Evolutionary conservation across 306 rosid genomes (phyloP).

Genomic region (Cicer judaicum): DNA sequence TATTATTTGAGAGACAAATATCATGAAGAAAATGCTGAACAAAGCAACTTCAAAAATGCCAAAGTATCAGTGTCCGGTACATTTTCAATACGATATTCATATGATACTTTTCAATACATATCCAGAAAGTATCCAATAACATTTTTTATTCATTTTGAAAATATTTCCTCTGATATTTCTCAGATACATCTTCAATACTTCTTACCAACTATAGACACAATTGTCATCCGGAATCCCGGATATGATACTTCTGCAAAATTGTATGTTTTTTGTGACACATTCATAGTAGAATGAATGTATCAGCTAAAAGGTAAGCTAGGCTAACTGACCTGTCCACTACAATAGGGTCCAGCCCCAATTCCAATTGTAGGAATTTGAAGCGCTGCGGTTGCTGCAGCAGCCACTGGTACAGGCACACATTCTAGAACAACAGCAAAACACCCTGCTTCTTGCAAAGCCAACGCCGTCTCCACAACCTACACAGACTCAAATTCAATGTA

Average conservation of each 20-base stretch:
- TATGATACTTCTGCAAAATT: neutral
- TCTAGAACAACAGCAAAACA: conserved; percentile 5
- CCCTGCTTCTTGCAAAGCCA: conserved; percentile 87
- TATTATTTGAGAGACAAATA: conserved; percentile 18
- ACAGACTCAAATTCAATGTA: conserved; percentile 22
- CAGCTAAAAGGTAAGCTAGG: neutral
- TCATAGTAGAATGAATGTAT: too few relatives aligned
- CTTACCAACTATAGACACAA: neutral
- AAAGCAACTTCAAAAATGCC: conserved; percentile 3
- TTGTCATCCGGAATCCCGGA: neutral
- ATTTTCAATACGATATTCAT: neutral
- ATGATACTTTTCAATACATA: neutral
- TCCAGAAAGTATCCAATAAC: neutral
- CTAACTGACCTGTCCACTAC: conserved; percentile 85
- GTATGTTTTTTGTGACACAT: too few relatives aligned
- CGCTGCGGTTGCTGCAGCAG: conserved; percentile 87
- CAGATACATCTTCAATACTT: neutral
- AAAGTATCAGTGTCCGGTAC: neutral
- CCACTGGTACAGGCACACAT: conserved; percentile 85
- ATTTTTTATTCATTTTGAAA: neutral
- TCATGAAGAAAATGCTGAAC: neutral
- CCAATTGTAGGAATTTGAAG: conserved; percentile 88
- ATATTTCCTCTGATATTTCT: neutral
- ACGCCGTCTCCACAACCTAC: conserved; percentile 89
- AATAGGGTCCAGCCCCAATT: conserved; percentile 96